Conservation (phyloP, 345 rosid genomes). For the Heritiera fomes region DNA sequence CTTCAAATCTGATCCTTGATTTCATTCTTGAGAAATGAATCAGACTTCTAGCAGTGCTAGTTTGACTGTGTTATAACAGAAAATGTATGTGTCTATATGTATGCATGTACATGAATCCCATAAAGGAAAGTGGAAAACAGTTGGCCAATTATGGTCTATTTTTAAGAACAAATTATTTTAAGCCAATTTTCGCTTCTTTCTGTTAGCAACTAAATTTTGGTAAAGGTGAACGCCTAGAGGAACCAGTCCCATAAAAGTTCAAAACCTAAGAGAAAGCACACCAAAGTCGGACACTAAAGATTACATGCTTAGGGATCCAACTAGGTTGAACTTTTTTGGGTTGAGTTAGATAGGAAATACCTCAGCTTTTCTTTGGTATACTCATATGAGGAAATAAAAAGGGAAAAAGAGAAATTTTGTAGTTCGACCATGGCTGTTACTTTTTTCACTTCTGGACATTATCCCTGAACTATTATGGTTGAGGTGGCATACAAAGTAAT, state of each 20-base stretch:
- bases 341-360: neutral
- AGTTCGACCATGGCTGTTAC: neutral
- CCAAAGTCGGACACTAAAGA: neutral
- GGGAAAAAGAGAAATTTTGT: neutral
- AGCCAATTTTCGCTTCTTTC: neutral
- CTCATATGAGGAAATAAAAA: neutral
- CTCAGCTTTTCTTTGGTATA: neutral
- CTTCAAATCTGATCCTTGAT: neutral
- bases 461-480: neutral
- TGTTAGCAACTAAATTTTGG: neutral
- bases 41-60: neutral
- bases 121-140: neutral
- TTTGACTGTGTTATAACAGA: conserved; percentile 1
- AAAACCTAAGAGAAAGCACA: conserved; percentile 1
- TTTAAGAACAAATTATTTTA: neutral
- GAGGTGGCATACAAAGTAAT: neutral
- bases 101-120: neutral
- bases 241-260: neutral
- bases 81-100: neutral
- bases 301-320: neutral
- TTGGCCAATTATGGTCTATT: neutral
- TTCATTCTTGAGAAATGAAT: neutral
- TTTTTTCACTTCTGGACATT: neutral
- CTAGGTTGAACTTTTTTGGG: neutral
- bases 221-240: neutral